These are phyloP conservation scores for Massarina eburnea DNA, from an alignment of 2,329 filamentous ascomycete genomes.

Conservation along the genomic window DNA sequence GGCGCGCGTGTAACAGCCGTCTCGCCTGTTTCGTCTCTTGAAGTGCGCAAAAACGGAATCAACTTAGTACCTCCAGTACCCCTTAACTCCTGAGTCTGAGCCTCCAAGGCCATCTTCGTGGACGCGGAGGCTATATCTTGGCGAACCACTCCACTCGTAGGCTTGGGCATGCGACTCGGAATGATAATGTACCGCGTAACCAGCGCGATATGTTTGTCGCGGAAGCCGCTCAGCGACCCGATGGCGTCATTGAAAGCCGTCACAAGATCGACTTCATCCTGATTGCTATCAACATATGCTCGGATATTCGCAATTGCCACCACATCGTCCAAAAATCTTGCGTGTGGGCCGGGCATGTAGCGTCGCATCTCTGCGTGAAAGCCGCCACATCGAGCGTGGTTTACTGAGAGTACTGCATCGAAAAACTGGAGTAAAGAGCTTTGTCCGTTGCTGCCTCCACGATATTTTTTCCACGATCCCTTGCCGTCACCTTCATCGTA, in stretches of 20 bases:
- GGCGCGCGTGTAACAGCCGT: conserved; percentile 27
- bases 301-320: conserved; percentile 50
- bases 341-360: conserved; percentile 58
- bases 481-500: conserved; percentile 54
- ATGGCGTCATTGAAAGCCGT: conserved; percentile 52
- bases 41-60: conserved; percentile 56
- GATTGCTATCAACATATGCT: conserved; percentile 43
- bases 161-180: conserved; percentile 36
- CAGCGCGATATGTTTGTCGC: conserved; percentile 56
- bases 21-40: conserved; percentile 53
- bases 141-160: conserved; percentile 21
- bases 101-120: conserved; percentile 38
- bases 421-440: conserved; percentile 58
- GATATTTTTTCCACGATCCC: conserved; percentile 54
- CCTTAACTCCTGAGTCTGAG: conserved; percentile 43
- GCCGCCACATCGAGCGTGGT: conserved; percentile 46
- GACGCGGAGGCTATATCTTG: conserved; percentile 51
- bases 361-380: conserved; percentile 52
- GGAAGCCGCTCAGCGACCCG: conserved; percentile 48
- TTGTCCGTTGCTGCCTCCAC: conserved; percentile 58
- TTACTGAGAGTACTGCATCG: conserved; percentile 55
- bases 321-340: conserved; percentile 53
- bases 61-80: conserved; percentile 57
- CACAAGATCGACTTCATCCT: conserved; percentile 38
- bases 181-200: conserved; percentile 57